Conservation (phyloP, 805 yeast species). For the Cyberlindnera xylosilytica region DNA sequence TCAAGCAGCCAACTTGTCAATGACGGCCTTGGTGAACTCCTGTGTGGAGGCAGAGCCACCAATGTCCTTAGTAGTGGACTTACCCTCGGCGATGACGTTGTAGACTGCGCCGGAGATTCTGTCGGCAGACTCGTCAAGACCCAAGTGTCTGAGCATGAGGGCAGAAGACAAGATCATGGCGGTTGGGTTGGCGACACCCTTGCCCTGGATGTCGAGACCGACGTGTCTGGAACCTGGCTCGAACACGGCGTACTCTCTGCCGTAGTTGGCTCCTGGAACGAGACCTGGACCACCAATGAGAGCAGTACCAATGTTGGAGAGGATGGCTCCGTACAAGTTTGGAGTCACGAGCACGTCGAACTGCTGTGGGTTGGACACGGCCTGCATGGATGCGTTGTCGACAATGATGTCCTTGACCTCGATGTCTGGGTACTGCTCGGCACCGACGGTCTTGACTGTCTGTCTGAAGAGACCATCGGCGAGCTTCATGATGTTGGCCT, state of each 20-base stretch:
- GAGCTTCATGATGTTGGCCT: conserved; percentile 98
- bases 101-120: conserved; percentile 86
- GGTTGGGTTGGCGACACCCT: conserved; percentile 95
- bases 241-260: conserved; percentile 95
- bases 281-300: conserved; percentile 96
- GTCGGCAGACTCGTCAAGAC: conserved; percentile 80
- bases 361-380: conserved; percentile 97
- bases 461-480: conserved; percentile 97
- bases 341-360: conserved; percentile 98
- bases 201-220: conserved; percentile 93
- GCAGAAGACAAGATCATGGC: conserved; percentile 92
- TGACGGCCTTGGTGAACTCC: conserved; percentile 90
- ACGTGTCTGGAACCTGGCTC: conserved; percentile 99
- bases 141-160: conserved; percentile 93
- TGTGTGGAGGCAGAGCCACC: conserved; percentile 90
- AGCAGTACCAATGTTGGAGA: conserved; percentile 98
- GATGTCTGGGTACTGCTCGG: conserved; percentile 80
- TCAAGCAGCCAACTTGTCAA: conserved; percentile 35
- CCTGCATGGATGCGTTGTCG: conserved; percentile 99
- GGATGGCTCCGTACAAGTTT: conserved; percentile 94
- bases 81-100: conserved; percentile 86
- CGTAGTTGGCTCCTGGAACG: conserved; percentile 97
- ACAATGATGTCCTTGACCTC: conserved; percentile 90
- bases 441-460: conserved; percentile 85
- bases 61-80: conserved; percentile 80